A percentile compares a stretch with the other conserved stretches of the same genome.
phyloP scores from a whole-genome alignment of 768 basidiomycete genomes.

The Auriscalpium microsporum region DNA sequence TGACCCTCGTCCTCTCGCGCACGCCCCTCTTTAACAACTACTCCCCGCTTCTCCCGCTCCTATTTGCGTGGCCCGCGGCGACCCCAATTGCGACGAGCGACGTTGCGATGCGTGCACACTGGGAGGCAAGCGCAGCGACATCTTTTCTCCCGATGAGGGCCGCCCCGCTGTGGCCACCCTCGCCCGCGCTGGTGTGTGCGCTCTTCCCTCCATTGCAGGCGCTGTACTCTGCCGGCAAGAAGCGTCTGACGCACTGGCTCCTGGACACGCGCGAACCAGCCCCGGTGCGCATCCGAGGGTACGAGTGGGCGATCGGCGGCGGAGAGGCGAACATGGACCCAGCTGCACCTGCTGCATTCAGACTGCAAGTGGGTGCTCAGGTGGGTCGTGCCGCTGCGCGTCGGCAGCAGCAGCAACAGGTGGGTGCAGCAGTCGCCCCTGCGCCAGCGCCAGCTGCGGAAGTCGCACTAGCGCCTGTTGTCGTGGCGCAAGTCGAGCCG shows the following conservation, averaged over 20 bases:
- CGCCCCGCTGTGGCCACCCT: constrained; percentile 26
- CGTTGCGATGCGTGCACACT: neutral
- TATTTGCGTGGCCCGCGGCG: constrained; percentile 23
- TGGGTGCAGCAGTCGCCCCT: neutral
- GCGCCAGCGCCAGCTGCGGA: neutral
- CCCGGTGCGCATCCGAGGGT: constrained; percentile 7
- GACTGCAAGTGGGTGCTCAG: constrained; percentile 14
- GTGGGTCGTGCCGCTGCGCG: constrained; percentile 11
- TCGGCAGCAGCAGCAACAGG: neutral
- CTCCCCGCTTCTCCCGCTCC: constrained; percentile 24
- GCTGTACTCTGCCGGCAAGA: constrained; percentile 18
- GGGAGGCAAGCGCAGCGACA: neutral
- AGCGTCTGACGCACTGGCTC: constrained; percentile 16
- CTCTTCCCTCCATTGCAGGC: constrained; percentile 21
- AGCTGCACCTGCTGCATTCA: constrained; percentile 2
- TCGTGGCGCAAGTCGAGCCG: constrained; percentile 11
- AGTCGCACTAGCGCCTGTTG: constrained; percentile 6
- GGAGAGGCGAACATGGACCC: constrained; percentile 11
- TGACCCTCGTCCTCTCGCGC: constrained; percentile 58
- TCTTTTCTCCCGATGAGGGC: constrained; percentile 3
- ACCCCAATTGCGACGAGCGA: constrained; percentile 14
- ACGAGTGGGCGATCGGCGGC: constrained; percentile 17
- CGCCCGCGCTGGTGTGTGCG: constrained; percentile 22
- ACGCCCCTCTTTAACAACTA: constrained; percentile 16
- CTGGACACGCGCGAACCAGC: constrained; percentile 13